These are phyloP conservation scores for Crepidotus variabilis DNA, from an alignment of 768 basidiomycete genomes.

Conservation along the genomic window DNA sequence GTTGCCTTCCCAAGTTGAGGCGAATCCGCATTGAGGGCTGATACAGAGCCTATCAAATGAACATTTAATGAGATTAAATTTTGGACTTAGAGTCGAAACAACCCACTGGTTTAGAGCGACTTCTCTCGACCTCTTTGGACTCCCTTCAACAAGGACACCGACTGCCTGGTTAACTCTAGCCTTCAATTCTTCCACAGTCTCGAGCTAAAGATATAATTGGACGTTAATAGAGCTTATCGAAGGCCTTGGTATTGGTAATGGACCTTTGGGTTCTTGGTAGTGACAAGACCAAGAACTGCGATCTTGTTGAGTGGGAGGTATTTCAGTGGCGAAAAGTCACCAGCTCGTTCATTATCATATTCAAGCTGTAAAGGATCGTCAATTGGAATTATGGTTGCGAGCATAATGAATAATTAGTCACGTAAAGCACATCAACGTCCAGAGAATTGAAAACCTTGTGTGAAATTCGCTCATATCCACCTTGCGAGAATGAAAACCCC, in stretches of 20 bases:
- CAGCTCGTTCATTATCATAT: constrained; percentile 63
- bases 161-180: constrained; percentile 52
- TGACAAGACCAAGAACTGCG: constrained; percentile 46
- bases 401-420: constrained; percentile 19
- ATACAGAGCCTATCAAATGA: constrained; percentile 40
- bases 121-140: constrained; percentile 39
- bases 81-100: constrained; percentile 4
- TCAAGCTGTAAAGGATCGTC: constrained; percentile 40
- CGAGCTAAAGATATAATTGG: constrained; percentile 32
- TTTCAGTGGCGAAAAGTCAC: constrained; percentile 54
- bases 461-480: constrained; percentile 54
- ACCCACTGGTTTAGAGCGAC: constrained; percentile 50
- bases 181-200: constrained; percentile 45
- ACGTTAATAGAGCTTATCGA: neutral
- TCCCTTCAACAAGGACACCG: constrained; percentile 40
- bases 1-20: constrained; percentile 56
- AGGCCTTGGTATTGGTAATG: neutral
- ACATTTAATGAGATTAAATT: neutral
- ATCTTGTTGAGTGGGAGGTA: constrained; percentile 44
- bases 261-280: constrained; percentile 44
- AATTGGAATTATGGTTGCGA: neutral
- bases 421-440: constrained; percentile 55
- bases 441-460: constrained; percentile 53
- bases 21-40: constrained; percentile 64
- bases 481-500: constrained; percentile 55